These are phyloP conservation scores for Eucalyptus albens DNA, from an alignment of 345 rosid species.

Conservation along the genomic window DNA sequence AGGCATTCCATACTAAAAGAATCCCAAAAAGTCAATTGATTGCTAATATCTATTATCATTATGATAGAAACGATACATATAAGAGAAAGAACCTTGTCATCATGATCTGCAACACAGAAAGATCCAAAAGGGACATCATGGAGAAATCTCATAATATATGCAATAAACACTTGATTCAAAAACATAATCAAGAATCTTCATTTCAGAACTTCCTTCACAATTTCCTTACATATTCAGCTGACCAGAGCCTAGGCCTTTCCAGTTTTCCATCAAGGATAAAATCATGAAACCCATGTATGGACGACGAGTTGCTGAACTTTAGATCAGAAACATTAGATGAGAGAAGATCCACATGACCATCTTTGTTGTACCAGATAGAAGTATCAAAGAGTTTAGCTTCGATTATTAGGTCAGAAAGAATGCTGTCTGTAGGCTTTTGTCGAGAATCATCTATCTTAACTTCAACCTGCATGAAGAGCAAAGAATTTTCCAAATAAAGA, in stretches of 20 bases:
- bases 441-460: slow-evolving; percentile 59
- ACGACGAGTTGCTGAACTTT: slow-evolving; percentile 28
- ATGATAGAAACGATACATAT: neutral
- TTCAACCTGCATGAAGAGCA: slow-evolving; percentile 53
- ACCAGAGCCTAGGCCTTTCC: slow-evolving; percentile 85
- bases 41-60: neutral
- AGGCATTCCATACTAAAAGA: neutral
- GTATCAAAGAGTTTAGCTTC: slow-evolving; percentile 78
- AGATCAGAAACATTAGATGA: slow-evolving; percentile 59
- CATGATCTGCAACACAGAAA: neutral
- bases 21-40: neutral
- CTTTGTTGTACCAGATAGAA: slow-evolving; percentile 42
- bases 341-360: slow-evolving; percentile 24
- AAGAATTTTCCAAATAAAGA: neutral
- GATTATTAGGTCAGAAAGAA: slow-evolving; percentile 40
- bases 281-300: slow-evolving; percentile 56
- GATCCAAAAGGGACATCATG: neutral
- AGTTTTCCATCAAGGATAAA: slow-evolving; percentile 64
- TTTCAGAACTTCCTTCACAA: neutral
- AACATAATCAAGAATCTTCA: neutral
- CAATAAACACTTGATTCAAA: neutral
- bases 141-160: neutral
- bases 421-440: slow-evolving; percentile 34
- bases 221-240: slow-evolving; percentile 80
- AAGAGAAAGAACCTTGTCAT: neutral